Evolutionary conservation across 352 stramenopile species (phyloP).

Genomic region (Globisporangium spiculum): DNA sequence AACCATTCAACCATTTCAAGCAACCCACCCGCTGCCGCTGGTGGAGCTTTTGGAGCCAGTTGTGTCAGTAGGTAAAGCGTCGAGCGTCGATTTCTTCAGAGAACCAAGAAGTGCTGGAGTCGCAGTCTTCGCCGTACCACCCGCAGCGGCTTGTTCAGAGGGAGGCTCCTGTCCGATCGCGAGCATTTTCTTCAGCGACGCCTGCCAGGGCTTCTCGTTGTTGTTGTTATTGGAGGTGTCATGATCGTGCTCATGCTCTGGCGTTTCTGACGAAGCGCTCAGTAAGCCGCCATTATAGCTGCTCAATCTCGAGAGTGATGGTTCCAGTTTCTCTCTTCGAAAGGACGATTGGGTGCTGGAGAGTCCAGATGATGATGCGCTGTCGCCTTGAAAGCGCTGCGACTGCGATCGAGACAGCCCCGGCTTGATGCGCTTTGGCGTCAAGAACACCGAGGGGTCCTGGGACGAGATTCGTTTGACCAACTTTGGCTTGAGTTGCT

Average conservation of each 20-base stretch:
- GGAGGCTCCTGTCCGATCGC: conserved; percentile 31
- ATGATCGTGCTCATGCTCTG: neutral
- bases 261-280: neutral
- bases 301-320: neutral
- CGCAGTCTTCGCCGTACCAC: neutral
- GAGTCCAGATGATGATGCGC: neutral
- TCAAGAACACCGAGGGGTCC: conserved; percentile 21
- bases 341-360: neutral
- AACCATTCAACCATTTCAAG: neutral
- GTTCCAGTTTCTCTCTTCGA: neutral
- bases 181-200: conserved; percentile 55
- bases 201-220: conserved; percentile 44
- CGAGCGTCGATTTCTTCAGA: conserved; percentile 5
- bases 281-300: neutral
- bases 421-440: conserved; percentile 19
- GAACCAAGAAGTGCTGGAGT: neutral
- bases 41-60: neutral
- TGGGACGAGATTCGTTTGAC: conserved; percentile 38
- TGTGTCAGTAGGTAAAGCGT: neutral
- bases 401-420: conserved; percentile 40
- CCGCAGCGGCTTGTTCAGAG: neutral
- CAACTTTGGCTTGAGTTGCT: conserved; percentile 17
- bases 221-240: neutral
- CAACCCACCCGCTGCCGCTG: neutral
- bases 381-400: conserved; percentile 18